Evolutionary conservation across 441 rosid species (phyloP).

Genomic region (Croton setiger): DNA sequence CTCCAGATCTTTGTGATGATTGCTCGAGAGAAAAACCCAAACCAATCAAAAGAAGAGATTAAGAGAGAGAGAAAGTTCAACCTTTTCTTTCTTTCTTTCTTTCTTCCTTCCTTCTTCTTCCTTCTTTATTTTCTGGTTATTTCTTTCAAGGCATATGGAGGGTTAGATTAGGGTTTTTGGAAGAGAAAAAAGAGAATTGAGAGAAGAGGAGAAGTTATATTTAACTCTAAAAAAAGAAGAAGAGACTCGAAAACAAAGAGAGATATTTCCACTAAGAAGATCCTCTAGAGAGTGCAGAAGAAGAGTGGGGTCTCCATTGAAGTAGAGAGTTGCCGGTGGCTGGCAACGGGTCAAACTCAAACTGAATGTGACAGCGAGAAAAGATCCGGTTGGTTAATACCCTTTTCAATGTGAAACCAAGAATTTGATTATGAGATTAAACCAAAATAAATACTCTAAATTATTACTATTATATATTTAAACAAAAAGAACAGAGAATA

Average conservation of each 20-base stretch:
- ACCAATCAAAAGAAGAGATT: conserved; percentile 13
- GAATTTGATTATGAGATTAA: conserved; percentile 27
- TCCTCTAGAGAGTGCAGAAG: conserved; percentile 42
- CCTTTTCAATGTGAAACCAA: conserved; percentile 44
- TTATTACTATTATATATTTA: too few species aligned
- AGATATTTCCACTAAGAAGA: conserved; percentile 41
- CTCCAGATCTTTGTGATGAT: conserved; percentile 17
- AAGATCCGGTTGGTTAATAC: conserved; percentile 12
- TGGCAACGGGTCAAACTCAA: conserved; percentile 88
- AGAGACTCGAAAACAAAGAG: conserved; percentile 14
- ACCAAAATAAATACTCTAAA: neutral
- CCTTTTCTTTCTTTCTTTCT: neutral
- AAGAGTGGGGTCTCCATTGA: conserved; percentile 47
- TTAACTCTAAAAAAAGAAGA: conserved; percentile 18
- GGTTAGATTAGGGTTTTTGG: conserved; percentile 47
- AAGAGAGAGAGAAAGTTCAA: neutral
- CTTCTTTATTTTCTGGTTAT: neutral
- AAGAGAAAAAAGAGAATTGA: conserved; percentile 24
- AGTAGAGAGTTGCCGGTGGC: conserved; percentile 56
- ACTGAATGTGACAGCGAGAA: conserved; percentile 28
- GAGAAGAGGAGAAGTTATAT: conserved; percentile 25
- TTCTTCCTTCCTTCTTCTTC: conserved; percentile 6
- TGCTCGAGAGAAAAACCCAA: conserved; percentile 5
- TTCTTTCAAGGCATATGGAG: neutral
- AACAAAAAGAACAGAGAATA: neutral